phyloP scores from a whole-genome alignment of 1,284 basidiomycete genomes.

The Boletus albobrunnescens region DNA sequence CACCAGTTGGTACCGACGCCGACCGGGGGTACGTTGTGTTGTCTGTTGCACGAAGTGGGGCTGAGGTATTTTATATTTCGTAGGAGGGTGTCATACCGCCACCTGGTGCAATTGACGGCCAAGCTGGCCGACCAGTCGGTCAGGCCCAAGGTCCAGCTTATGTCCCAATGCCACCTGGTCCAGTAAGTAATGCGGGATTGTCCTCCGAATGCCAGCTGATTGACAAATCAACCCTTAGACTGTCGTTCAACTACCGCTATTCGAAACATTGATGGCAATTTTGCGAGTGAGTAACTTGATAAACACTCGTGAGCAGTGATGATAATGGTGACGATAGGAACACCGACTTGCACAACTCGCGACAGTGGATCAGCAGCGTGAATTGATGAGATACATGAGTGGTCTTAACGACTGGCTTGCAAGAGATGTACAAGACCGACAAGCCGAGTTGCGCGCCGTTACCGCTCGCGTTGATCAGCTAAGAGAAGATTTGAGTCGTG shows the following conservation, averaged over 20 bases:
- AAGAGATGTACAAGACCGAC: constrained; percentile 69
- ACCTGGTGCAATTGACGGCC: constrained; percentile 18
- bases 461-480: constrained; percentile 60
- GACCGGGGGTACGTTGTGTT: constrained; percentile 17
- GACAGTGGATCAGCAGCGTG: constrained; percentile 70
- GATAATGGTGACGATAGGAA: constrained; percentile 45
- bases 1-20: constrained; percentile 25
- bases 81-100: constrained; percentile 29
- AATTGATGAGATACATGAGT: constrained; percentile 72
- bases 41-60: neutral
- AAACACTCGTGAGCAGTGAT: neutral
- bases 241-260: constrained; percentile 55
- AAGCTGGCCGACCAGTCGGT: constrained; percentile 13
- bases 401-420: constrained; percentile 70
- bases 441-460: constrained; percentile 64
- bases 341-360: constrained; percentile 68
- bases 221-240: constrained; percentile 40
- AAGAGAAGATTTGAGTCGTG: constrained; percentile 45
- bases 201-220: constrained; percentile 5
- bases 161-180: constrained; percentile 32
- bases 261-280: constrained; percentile 55
- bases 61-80: constrained; percentile 3
- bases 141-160: constrained; percentile 24
- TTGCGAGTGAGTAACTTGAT: constrained; percentile 46
- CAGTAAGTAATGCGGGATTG: constrained; percentile 23